Conservation (phyloP, 2,329 filamentous ascomycete genomes). For the Aureobasidium uvarum region DNA sequence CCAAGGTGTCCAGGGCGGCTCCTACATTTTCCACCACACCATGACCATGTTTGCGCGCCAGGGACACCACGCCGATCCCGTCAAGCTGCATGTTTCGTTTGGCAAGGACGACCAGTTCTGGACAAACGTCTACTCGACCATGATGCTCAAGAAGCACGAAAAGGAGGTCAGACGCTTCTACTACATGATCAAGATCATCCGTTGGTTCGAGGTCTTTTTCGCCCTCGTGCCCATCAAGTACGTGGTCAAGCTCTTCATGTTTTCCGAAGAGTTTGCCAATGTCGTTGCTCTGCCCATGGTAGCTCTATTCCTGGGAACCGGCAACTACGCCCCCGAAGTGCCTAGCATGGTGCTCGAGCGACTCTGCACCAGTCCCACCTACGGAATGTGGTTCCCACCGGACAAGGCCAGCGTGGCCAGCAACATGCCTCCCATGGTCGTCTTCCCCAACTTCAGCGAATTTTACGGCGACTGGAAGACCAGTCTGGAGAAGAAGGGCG, state of each 20-base stretch:
- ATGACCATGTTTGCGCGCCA: slow-evolving; percentile 63
- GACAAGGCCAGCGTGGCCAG: slow-evolving; percentile 50
- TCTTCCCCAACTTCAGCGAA: slow-evolving; percentile 60
- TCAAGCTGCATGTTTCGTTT: slow-evolving; percentile 62
- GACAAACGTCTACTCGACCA: slow-evolving; percentile 64
- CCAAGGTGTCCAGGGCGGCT: slow-evolving; percentile 63
- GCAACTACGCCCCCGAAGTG: slow-evolving; percentile 71
- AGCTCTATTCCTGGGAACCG: slow-evolving; percentile 70
- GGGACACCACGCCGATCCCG: slow-evolving; percentile 55
- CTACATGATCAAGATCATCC: slow-evolving; percentile 56
- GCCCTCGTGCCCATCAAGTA: slow-evolving; percentile 61
- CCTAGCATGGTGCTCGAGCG: slow-evolving; percentile 63
- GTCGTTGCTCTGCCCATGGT: slow-evolving; percentile 70
- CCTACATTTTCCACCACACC: slow-evolving; percentile 66
- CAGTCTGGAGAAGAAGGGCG: slow-evolving; percentile 55
- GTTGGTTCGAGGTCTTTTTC: slow-evolving; percentile 60
- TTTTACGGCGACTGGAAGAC: slow-evolving; percentile 62
- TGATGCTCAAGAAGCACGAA: slow-evolving; percentile 56
- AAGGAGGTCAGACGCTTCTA: slow-evolving; percentile 57
- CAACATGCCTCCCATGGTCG: slow-evolving; percentile 58
- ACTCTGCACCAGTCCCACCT: slow-evolving; percentile 53
- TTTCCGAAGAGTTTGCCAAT: slow-evolving; percentile 67
- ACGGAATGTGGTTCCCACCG: slow-evolving; percentile 59
- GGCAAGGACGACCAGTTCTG: slow-evolving; percentile 63
- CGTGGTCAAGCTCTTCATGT: slow-evolving; percentile 65